These are phyloP conservation scores for Phlebopus sp. DNA, from an alignment of 1,284 basidiomycete species.

Conservation along the genomic window DNA sequence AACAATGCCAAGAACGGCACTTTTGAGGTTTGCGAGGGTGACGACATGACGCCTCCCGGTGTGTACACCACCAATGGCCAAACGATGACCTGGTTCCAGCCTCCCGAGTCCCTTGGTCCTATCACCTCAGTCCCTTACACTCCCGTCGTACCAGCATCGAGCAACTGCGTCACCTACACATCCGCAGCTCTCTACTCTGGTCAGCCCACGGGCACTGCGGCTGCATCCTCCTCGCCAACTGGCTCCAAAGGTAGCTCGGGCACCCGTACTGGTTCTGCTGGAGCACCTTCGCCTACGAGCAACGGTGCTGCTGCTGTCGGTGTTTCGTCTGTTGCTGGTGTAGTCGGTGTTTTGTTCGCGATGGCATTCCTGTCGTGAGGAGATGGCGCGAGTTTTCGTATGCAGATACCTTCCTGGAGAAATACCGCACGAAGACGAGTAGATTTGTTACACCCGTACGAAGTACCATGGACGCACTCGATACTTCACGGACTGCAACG, in stretches of 20 bases:
- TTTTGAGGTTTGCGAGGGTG: conserved; percentile 62
- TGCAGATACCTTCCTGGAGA: neutral
- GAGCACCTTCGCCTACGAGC: conserved; percentile 23
- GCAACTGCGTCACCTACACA: conserved; percentile 58
- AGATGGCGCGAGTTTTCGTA: neutral
- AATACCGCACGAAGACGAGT: neutral
- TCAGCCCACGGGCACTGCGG: conserved; percentile 21
- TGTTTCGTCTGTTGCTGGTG: conserved; percentile 37
- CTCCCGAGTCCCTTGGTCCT: conserved; percentile 54
- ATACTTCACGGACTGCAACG: neutral
- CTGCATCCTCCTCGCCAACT: conserved; percentile 8
- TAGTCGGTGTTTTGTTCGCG: conserved; percentile 44
- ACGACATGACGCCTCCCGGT: conserved; percentile 39
- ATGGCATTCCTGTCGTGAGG: conserved; percentile 42
- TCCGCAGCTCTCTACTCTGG: conserved; percentile 49
- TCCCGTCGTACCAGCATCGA: conserved; percentile 55
- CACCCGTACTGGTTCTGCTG: conserved; percentile 19
- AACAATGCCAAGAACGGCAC: conserved; percentile 52
- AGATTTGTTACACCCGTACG: neutral
- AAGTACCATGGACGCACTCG: neutral
- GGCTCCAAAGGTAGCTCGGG: conserved; percentile 21
- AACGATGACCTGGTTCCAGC: conserved; percentile 54
- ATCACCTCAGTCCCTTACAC: conserved; percentile 62
- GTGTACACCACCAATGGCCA: conserved; percentile 38
- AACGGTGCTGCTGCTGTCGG: conserved; percentile 36